Evolutionary conservation across 2,329 filamentous ascomycete genomes (phyloP), one percentile per base, ranked within the genome.

Genomic region (Botrytis deweyae): DNA sequence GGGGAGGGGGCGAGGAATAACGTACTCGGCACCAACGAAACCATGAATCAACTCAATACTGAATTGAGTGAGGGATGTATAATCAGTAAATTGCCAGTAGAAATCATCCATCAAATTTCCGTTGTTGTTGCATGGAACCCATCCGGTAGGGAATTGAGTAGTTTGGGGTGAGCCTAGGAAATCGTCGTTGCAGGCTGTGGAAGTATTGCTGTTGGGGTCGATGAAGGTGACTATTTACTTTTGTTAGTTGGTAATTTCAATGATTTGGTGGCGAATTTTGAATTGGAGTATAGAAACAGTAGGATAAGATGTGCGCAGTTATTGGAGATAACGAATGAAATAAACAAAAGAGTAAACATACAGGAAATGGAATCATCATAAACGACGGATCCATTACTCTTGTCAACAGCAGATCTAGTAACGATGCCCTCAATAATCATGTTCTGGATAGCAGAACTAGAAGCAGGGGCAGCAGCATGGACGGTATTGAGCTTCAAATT

Each of bases 191-290:
- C 80, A 81, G 40, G 68, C 73, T n/a, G 76, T 77, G n/a, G 62
- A 75, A 38, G 78, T 79, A 74, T 79, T 78, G 63, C 77, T 77
- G 73, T 81, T 81, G 22, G 73, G 76, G 74, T 81, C 80, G 29
- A 70, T 64, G 76, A 80, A 79, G 67, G 58, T 38, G 76, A 80
- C 79, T 80, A 25, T 55, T 72, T 25, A 36, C 14, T 58, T 44
- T 59, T 49, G 22, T 42, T 9, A 46, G 36, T 20, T 59, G 25
- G 33, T 3, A 18, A 12, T 4, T 14, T 62, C 12, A 22, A 61
- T 49, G 38, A 4, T 55, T 58, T 55, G 58, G 62, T 12, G 25
- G 40, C 20, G 4, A 18, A 71, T 74, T 78, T 74, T 77, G 18
- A 63, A 67, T n/a, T 78, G 58, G 14, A 75, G 73, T 16, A 70